Conservation (phyloP, 2,329 filamentous ascomycete species). For the Trichophyton mentagrophytes region DNA sequence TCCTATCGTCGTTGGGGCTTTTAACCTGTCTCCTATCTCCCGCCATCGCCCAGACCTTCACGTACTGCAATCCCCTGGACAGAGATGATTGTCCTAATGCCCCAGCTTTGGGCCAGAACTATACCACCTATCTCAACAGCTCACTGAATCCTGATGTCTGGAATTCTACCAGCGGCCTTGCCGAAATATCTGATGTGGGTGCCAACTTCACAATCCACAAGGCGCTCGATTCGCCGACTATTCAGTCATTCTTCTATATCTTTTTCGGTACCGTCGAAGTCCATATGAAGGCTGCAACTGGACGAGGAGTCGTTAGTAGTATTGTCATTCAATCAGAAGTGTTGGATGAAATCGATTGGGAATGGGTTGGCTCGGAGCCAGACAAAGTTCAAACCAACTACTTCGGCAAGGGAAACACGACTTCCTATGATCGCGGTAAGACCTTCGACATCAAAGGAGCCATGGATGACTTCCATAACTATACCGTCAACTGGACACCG, state of each 20-base stretch:
- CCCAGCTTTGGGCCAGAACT: conserved; percentile 48
- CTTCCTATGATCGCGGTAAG: conserved; percentile 67
- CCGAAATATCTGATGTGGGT: conserved; percentile 58
- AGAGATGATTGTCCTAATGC: conserved; percentile 61
- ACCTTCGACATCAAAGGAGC: conserved; percentile 56
- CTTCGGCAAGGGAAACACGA: conserved; percentile 90
- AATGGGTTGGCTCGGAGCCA: conserved; percentile 24
- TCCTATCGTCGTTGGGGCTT: conserved; percentile 19
- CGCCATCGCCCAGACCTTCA: conserved; percentile 56
- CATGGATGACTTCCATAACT: conserved; percentile 33
- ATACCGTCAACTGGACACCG: conserved; percentile 52
- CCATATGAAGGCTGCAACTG: conserved; percentile 71
- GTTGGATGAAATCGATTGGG: conserved; percentile 93
- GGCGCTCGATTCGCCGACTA: conserved; percentile 71
- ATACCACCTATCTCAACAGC: conserved; percentile 34
- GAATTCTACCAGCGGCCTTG: conserved; percentile 51
- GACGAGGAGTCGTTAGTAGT: conserved; percentile 82
- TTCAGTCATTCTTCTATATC: conserved; percentile 86
- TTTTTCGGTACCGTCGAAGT: conserved; percentile 92
- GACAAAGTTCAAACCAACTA: conserved; percentile 65
- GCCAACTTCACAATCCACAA: conserved; percentile 66
- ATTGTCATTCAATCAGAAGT: conserved; percentile 85
- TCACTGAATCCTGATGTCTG: conserved; percentile 54
- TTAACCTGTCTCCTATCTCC: conserved; percentile 20
- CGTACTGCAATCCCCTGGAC: conserved; percentile 62